phyloP scores from a whole-genome alignment of 2,329 filamentous ascomycete genomes.

The Zopfia rhizophila region DNA sequence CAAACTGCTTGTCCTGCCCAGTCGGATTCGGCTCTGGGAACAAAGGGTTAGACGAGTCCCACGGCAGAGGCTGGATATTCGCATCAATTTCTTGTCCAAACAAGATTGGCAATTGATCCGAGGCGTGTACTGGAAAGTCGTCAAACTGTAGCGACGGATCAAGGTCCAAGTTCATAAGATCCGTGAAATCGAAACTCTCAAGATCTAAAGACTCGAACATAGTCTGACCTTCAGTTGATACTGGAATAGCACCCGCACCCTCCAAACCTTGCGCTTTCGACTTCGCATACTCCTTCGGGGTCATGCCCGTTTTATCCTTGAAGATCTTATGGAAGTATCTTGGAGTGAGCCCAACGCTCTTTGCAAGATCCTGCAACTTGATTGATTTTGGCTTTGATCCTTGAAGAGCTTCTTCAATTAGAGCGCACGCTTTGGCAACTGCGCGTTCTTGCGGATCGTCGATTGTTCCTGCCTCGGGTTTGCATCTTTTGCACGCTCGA shows the following conservation, averaged over 20 bases:
- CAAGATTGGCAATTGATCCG: background rate
- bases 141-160: too few relatives aligned
- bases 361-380: constrained; percentile 61
- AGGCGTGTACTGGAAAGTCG: background rate
- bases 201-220: constrained; percentile 23
- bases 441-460: constrained; percentile 58
- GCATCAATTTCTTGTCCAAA: constrained; percentile 14
- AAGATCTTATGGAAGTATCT: constrained; percentile 70
- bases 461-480: constrained; percentile 52
- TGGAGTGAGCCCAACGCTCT: constrained; percentile 63
- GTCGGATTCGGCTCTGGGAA: too few relatives aligned
- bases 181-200: constrained; percentile 38
- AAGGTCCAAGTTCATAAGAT: constrained; percentile 37
- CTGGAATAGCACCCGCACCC: constrained; percentile 6
- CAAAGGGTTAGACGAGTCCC: too few relatives aligned
- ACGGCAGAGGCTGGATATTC: constrained; percentile 10
- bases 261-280: constrained; percentile 17
- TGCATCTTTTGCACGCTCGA: constrained; percentile 68
- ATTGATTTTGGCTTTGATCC: constrained; percentile 32
- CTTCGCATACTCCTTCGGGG: constrained; percentile 58
- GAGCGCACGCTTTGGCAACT: constrained; percentile 51
- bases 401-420: constrained; percentile 38
- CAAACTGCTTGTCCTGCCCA: too few relatives aligned
- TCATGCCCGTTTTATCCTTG: constrained; percentile 64
- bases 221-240: constrained; percentile 9